A percentile compares a stretch with the other conserved stretches of the same genome.
These are phyloP conservation scores for Saturnispora serradocipensis DNA, from an alignment of 805 yeast genomes.

Conservation along the genomic window DNA sequence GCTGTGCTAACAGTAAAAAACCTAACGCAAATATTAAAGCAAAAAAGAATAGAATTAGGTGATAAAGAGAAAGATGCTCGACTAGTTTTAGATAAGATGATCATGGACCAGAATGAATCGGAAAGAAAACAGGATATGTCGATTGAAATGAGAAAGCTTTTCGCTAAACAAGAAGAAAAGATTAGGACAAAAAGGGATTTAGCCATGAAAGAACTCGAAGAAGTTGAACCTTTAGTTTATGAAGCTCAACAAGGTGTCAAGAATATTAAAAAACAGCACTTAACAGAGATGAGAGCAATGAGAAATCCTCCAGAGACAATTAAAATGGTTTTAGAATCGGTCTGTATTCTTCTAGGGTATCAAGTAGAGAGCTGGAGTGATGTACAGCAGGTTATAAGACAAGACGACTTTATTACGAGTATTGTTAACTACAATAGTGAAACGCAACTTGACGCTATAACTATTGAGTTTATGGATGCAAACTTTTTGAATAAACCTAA, in stretches of 20 bases:
- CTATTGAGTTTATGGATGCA: slow-evolving; percentile 48
- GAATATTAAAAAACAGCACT: slow-evolving; percentile 83
- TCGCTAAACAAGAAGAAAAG: slow-evolving; percentile 56
- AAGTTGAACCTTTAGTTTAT: slow-evolving; percentile 74
- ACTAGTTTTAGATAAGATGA: slow-evolving; percentile 62
- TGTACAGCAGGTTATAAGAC: slow-evolving; percentile 68
- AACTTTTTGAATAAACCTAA: slow-evolving; percentile 53
- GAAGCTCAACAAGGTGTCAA: slow-evolving; percentile 89
- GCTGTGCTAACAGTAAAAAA: slow-evolving; percentile 65
- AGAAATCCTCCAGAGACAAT: slow-evolving; percentile 84
- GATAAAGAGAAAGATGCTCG: slow-evolving; percentile 62
- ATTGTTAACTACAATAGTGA: slow-evolving; percentile 70
- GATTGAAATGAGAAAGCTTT: slow-evolving; percentile 58
- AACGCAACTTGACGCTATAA: slow-evolving; percentile 40
- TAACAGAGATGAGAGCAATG: slow-evolving; percentile 86
- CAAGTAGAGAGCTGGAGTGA: slow-evolving; percentile 65
- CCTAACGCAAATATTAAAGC: slow-evolving; percentile 44
- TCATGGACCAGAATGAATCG: slow-evolving; percentile 82
- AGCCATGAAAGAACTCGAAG: slow-evolving; percentile 57
- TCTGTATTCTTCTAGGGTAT: slow-evolving; percentile 74
- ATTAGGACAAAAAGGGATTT: slow-evolving; percentile 42
- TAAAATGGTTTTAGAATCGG: slow-evolving; percentile 77
- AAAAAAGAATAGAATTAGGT: slow-evolving; percentile 40
- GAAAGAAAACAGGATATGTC: slow-evolving; percentile 87
- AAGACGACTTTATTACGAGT: slow-evolving; percentile 79